These are phyloP conservation scores for Actinomucor elegans DNA, from an alignment of 371 early-diverging fungal genomes.

Conservation along the genomic window DNA sequence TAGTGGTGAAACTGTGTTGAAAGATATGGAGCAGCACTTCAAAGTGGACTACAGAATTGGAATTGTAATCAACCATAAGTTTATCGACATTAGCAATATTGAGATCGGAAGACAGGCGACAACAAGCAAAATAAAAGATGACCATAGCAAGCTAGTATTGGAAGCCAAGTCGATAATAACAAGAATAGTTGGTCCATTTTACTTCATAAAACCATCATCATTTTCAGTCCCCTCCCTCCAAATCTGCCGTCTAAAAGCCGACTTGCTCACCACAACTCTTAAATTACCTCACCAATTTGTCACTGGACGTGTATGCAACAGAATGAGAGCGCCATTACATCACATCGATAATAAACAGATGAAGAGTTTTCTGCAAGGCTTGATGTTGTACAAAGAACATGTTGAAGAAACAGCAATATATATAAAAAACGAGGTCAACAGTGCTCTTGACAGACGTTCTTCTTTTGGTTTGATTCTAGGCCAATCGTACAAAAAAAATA, in stretches of 20 bases:
- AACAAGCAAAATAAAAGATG: conserved; percentile 1
- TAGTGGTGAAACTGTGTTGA: conserved; percentile 1
- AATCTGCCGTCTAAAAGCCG: background rate
- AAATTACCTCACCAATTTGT: background rate
- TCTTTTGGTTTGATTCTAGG: too few species aligned
- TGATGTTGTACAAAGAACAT: too few species aligned
- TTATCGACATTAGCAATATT: background rate
- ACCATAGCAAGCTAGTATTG: conserved; percentile 1
- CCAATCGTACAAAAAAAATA: too few species aligned
- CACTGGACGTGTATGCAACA: too few species aligned
- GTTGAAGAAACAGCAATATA: too few species aligned
- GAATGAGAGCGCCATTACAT: too few species aligned
- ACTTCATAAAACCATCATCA: conserved; percentile 1
- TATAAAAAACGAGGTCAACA: too few species aligned
- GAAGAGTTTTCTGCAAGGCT: too few species aligned
- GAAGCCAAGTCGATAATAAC: background rate
- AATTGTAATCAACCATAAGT: background rate
- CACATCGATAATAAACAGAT: too few species aligned
- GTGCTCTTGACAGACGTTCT: too few species aligned
- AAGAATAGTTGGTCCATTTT: background rate
- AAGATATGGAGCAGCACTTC: background rate
- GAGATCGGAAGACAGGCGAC: background rate
- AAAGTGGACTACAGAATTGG: conserved; percentile 1
- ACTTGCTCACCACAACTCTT: background rate
- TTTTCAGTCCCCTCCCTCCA: background rate